Evolutionary conservation across 495 filamentous ascomycete species (phyloP).

Genomic region (Penicillium steckii): DNA sequence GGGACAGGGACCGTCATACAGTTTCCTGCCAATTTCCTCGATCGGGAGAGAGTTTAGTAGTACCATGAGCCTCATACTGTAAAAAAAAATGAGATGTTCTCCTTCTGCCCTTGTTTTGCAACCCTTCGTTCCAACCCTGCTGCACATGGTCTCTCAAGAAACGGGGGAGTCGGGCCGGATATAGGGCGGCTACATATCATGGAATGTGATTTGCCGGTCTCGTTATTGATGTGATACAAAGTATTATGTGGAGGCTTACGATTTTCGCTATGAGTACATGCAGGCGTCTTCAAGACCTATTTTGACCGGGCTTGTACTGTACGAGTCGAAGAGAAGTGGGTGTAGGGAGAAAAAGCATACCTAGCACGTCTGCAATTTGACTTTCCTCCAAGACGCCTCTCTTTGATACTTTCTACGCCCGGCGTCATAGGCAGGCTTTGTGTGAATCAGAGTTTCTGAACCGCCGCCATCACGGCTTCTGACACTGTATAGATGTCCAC

Average conservation of each 20-base stretch:
- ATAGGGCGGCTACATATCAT: conserved; percentile 12
- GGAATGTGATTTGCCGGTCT: conserved; percentile 22
- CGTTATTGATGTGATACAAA: conserved; percentile 14
- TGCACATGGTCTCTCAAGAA: conserved; percentile 9
- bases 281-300: background rate
- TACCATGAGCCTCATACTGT: conserved; percentile 3
- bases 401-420: conserved; percentile 1
- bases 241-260: background rate
- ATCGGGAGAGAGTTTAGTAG: background rate
- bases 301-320: background rate
- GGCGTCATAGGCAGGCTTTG: conserved; percentile 4
- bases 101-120: conserved; percentile 2
- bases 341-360: too few relatives aligned
- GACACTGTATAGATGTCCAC: background rate
- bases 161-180: conserved; percentile 16
- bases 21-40: background rate
- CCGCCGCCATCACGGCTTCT: background rate
- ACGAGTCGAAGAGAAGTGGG: too few relatives aligned
- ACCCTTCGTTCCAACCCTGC: background rate
- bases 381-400: background rate
- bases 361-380: too few relatives aligned
- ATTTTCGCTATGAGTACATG: background rate
- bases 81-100: background rate
- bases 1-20: background rate
- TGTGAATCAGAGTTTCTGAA: background rate